Evolutionary conservation across 1,139 yeast genomes (phyloP), one percentile per base, ranked within the genome.

Genomic region (Hemisphaericaspora xylofermentans): DNA sequence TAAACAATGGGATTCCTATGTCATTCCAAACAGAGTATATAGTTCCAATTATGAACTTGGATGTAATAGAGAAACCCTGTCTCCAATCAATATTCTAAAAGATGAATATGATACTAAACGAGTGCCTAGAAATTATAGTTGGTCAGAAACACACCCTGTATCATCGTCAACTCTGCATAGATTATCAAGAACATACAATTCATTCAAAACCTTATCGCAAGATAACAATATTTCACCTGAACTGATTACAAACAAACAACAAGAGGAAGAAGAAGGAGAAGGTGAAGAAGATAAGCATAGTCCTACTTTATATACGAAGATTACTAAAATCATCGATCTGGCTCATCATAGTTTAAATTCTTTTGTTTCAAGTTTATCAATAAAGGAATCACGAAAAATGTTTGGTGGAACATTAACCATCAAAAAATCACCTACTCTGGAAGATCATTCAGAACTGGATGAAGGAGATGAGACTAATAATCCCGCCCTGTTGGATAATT

Each of bases 91-190:
- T 6, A 64, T 61, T 3, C 48, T 64, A 13, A 48, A 56, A 31
- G 68, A 64, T 39, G 59, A 61, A 38, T 64, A 63, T 43, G 52
- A 64, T 37, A 63, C 61, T 5, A 53, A 44, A 42, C 41, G 62
- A 35, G n/a, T 15, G 10, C 30, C 39, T 8, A 12, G 26, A 16
- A 21, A 29, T 36, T 29, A 29, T 25, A 35, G 38, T 15, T 35
- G 38, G 38, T 9, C 27, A 15, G 16, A 15, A 13, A n/a, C 9
- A n/a, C n/a, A n/a, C 8, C 19, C 22, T 4, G 17, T n/a, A 25
- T 10, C 35, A 19, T 4, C 27, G 2, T 15, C 33, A 19, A 2
- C 45, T 26, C 13, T 38, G 15, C 21, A 29, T 28, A 16, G 16
- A 15, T 29, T 43, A 35, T 33, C 43, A 35, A 14, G 39, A 7